These are phyloP conservation scores for Lasiosphaeria ovina DNA, from an alignment of 495 filamentous ascomycete species.

Conservation along the genomic window DNA sequence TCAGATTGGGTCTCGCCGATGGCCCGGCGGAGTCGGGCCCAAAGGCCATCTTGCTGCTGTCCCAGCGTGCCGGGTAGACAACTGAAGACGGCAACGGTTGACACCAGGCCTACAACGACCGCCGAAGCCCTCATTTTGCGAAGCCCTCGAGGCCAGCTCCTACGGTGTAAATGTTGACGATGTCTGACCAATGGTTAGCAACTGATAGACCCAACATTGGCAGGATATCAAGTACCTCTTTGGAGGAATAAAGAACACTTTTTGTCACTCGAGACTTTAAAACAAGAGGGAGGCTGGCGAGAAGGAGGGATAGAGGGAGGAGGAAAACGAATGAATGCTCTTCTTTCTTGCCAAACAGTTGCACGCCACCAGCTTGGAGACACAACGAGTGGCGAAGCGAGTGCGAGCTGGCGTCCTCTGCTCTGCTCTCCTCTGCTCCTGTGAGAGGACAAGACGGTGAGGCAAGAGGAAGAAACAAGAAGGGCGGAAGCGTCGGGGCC, in stretches of 20 bases:
- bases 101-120: constrained; percentile 35
- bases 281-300: not conserved
- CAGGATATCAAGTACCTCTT: not conserved
- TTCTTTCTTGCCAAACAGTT: not conserved
- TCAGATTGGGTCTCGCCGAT: constrained; percentile 17
- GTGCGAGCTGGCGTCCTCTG: not conserved
- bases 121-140: constrained; percentile 38
- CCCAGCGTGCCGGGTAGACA: constrained; percentile 28
- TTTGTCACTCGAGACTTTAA: not conserved
- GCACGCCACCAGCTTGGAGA: not conserved
- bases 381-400: not conserved
- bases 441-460: not conserved
- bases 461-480: constrained; percentile 5
- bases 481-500: constrained; percentile 4
- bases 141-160: not conserved
- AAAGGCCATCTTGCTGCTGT: constrained; percentile 26
- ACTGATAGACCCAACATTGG: not conserved
- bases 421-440: constrained; percentile 1
- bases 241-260: not conserved
- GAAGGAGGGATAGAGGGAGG: constrained; percentile 1
- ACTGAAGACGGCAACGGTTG: constrained; percentile 33
- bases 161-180: not conserved
- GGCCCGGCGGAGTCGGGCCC: constrained; percentile 26
- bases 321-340: constrained; percentile 11
- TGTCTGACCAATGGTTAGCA: not conserved